Evolutionary conservation across 2,329 filamentous ascomycete genomes (phyloP).

Genomic region (Fusarium sp.): DNA sequence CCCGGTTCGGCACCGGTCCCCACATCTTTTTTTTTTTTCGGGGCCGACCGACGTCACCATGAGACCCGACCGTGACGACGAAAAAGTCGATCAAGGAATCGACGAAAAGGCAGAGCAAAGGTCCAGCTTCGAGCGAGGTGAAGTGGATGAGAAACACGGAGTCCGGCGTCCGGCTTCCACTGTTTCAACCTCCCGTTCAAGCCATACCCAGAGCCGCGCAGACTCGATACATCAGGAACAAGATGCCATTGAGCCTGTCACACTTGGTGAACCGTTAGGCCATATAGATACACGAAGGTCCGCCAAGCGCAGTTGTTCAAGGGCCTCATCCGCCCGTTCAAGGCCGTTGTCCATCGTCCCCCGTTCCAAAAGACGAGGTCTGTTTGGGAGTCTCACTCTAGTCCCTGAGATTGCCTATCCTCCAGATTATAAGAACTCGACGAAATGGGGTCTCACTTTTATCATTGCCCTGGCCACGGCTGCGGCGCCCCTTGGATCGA

Average conservation of each 20-base stretch:
- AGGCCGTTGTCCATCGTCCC: constrained; percentile 56
- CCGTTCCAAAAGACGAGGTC: constrained; percentile 70
- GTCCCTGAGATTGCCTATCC: constrained; percentile 84
- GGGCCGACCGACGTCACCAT: constrained; percentile 27
- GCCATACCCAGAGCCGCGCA: constrained; percentile 1
- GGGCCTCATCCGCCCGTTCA: constrained; percentile 55
- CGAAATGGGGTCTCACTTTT: constrained; percentile 87
- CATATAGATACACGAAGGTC: constrained; percentile 39
- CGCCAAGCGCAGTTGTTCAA: constrained; percentile 43
- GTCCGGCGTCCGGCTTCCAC: constrained; percentile 23
- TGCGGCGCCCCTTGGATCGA: constrained; percentile 84
- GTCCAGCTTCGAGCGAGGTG: constrained; percentile 27
- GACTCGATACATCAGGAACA: constrained; percentile 25
- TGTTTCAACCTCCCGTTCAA: constrained; percentile 18
- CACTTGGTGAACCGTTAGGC: constrained; percentile 38
- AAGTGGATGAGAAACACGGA: not conserved
- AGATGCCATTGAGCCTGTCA: constrained; percentile 36
- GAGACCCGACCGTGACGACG: not conserved
- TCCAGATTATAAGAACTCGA: constrained; percentile 76
- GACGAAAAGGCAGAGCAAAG: constrained; percentile 26
- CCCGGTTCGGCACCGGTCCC: constrained; percentile 22
- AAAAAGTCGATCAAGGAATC: constrained; percentile 1
- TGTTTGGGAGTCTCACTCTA: constrained; percentile 77
- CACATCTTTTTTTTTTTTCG: constrained; percentile 28
- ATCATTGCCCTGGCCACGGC: constrained; percentile 82